phyloP scores from a whole-genome alignment of 208 protist species.

The Acanthamoeba pearcei region DNA sequence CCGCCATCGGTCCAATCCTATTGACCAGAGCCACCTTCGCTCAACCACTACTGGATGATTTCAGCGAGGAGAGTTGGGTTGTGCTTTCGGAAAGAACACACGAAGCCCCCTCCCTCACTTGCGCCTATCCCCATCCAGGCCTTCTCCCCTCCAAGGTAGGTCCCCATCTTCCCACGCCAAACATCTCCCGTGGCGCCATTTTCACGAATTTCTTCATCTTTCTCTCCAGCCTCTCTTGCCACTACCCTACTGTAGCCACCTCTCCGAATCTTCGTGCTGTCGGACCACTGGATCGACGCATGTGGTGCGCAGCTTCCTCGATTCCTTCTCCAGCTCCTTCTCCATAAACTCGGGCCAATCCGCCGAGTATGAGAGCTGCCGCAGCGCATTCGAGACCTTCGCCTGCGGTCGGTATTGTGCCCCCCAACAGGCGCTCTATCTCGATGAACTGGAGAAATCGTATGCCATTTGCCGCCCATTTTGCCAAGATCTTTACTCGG shows the following conservation, averaged over 20 bases:
- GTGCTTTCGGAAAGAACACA: not conserved
- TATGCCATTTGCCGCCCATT: conserved; percentile 54
- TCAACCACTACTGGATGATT: not conserved
- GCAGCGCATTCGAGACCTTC: conserved; percentile 27
- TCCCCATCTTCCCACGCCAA: not conserved
- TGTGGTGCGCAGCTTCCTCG: conserved; percentile 7
- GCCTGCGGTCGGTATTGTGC: conserved; percentile 69
- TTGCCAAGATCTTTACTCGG: conserved; percentile 26
- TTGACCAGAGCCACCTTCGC: not conserved
- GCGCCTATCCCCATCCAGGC: not conserved
- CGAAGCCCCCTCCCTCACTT: not conserved
- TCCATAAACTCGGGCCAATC: too few species aligned
- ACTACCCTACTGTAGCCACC: conserved; percentile 16
- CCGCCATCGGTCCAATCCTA: not conserved
- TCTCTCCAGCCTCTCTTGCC: conserved; percentile 43
- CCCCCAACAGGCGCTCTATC: conserved; percentile 43
- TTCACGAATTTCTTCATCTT: not conserved
- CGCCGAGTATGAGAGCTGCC: not conserved
- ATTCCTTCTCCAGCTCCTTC: not conserved
- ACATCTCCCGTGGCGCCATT: not conserved
- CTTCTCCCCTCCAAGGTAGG: not conserved
- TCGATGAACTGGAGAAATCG: conserved; percentile 13
- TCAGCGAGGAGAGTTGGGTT: not conserved
- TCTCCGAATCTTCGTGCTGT: conserved; percentile 46
- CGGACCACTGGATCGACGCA: not conserved